Conservation (phyloP, 106 monocot genomes). For the Triglochin maritima region DNA sequence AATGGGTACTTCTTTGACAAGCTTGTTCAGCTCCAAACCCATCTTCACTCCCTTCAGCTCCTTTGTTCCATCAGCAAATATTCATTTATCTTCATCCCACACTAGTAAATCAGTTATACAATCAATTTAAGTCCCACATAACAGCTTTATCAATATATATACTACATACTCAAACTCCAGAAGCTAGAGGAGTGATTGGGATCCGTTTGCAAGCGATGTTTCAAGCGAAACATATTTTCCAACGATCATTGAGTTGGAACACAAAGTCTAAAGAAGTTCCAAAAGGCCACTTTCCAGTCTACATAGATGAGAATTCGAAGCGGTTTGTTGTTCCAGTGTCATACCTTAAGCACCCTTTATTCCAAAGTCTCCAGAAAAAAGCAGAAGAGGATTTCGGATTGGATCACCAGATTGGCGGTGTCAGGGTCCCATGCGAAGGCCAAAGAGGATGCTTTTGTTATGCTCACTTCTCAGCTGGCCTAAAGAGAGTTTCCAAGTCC, state of each 20-base stretch:
- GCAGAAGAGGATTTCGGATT: conserved; percentile 30
- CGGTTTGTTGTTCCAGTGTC: conserved; percentile 18
- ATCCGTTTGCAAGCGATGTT: neutral
- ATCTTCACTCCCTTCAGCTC: too few relatives aligned
- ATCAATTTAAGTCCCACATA: too few relatives aligned
- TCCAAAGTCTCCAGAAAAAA: conserved; percentile 12
- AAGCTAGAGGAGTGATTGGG: too few relatives aligned
- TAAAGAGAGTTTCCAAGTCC: too few relatives aligned
- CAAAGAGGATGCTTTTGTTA: conserved; percentile 18
- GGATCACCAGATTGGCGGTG: neutral
- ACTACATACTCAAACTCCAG: too few relatives aligned
- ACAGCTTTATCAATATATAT: too few relatives aligned
- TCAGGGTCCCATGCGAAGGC: conserved; percentile 26
- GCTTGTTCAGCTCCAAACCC: too few relatives aligned
- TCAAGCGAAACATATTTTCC: too few relatives aligned
- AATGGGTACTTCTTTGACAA: too few relatives aligned
- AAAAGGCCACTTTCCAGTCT: conserved; percentile 25
- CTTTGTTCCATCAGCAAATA: too few relatives aligned
- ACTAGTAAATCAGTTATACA: too few relatives aligned
- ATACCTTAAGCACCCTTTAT: conserved; percentile 18
- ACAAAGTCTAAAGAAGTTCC: conserved; percentile 7
- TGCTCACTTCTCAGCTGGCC: conserved; percentile 3
- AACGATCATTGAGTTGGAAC: neutral
- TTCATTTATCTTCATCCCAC: too few relatives aligned
- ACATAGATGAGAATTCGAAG: conserved; percentile 18